These are phyloP conservation scores for Botrytis cinerea DNA, from an alignment of 2,329 filamentous ascomycete species.

Conservation along the genomic window DNA sequence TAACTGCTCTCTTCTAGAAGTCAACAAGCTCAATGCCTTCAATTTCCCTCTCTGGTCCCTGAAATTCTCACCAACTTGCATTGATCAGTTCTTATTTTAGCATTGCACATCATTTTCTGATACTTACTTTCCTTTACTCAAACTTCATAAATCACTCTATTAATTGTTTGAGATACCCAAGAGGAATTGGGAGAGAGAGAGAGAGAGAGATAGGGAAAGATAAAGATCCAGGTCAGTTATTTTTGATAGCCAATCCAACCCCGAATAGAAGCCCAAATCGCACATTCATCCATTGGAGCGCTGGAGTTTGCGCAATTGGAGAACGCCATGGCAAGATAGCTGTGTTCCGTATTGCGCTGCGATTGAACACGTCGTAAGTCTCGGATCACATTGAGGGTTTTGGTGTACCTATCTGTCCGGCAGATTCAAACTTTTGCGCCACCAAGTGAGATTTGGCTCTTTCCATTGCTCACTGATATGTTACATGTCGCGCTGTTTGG, in stretches of 20 bases:
- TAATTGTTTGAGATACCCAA: conserved; percentile 11
- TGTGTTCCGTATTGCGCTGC: conserved; percentile 4
- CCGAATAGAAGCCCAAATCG: conserved; percentile 13
- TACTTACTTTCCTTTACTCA: conserved; percentile 11
- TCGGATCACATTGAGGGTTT: conserved; percentile 17
- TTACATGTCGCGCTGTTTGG: conserved; percentile 19
- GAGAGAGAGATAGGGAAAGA: conserved; percentile 6
- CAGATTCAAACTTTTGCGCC: conserved; percentile 15
- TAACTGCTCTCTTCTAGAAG: conserved; percentile 18
- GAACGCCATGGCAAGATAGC: background rate
- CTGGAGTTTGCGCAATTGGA: conserved; percentile 12
- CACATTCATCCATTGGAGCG: conserved; percentile 4
- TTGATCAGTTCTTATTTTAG: conserved; percentile 19
- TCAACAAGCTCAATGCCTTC: conserved; percentile 23
- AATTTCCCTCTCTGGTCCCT: conserved; percentile 5
- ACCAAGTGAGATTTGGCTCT: conserved; percentile 12
- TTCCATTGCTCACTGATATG: conserved; percentile 19
- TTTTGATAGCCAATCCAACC: conserved; percentile 13
- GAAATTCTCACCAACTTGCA: conserved; percentile 14
- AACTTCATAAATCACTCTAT: conserved; percentile 6
- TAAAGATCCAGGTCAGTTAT: conserved; percentile 13
- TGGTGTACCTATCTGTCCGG: conserved; percentile 12
- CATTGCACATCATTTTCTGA: conserved; percentile 21
- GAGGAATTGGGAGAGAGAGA: background rate
- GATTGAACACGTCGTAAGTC: conserved; percentile 25